Conservation (phyloP, 768 basidiomycete species). For the Lactifluus echinatus region DNA sequence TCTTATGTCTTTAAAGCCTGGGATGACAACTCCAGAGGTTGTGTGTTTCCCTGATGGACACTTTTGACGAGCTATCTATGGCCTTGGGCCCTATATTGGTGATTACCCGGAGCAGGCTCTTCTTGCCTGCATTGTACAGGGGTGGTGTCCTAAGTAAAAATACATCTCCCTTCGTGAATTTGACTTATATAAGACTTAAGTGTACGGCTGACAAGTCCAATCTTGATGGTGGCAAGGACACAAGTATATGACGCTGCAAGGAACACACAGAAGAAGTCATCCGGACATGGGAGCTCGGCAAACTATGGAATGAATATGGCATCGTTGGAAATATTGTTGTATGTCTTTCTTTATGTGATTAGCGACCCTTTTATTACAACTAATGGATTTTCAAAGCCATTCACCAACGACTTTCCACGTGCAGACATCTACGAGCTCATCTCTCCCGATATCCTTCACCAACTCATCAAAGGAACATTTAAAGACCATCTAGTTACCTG, state of each 20-base stretch:
- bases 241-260: background rate
- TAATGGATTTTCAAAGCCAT: no score
- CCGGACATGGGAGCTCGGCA: background rate
- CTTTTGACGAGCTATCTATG: constrained; percentile 26
- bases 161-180: no score
- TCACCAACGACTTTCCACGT: no score
- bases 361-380: no score
- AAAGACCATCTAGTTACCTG: no score
- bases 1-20: background rate
- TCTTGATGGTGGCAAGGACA: background rate
- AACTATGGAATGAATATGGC: background rate
- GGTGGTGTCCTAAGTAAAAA: constrained; percentile 26
- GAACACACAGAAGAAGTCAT: background rate
- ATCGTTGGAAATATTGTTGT: background rate
- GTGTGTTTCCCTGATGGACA: constrained; percentile 30
- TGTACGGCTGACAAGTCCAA: background rate
- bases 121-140: constrained; percentile 29
- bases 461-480: no score
- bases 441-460: no score
- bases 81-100: constrained; percentile 31
- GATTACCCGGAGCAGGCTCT: no score
- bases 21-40: no score
- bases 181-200: background rate
- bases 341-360: no score
- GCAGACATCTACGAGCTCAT: no score